Evolutionary conservation across 202 grass and related monocot genomes (phyloP), one percentile per base, ranked within the genome.

Genomic region (Panicum hallii): DNA sequence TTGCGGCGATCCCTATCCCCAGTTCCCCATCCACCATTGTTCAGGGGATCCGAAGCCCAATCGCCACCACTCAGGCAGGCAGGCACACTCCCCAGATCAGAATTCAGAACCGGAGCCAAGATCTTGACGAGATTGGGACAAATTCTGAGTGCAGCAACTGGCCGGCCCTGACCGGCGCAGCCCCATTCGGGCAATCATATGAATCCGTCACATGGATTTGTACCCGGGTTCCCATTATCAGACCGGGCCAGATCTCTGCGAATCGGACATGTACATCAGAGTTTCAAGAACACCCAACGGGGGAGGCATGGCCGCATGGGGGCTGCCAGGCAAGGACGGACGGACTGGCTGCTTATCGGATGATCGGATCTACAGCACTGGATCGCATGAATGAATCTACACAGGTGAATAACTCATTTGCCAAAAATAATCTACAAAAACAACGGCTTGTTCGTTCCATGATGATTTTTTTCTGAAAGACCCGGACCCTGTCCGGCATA

Each of bases 341-440:
- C 30, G 70, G 15, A 53, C 70, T 8, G 3, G 26, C 64, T 56
- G 72, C 63, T 89, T 86, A 88, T 88, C 56, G 70, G 71, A 74
- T 38, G 48, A 44, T 74, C 71, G 30, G 77, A 88, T 86, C 77
- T 72, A 62, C 44, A 79, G 16, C 26, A 76, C 32, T 26, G 80
- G 46, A 17, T 74, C 71, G 34, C 70, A 57, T 62, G 36, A 70
- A 83, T 75, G 36, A 82, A 90, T 83, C 62, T 90, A 80, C 88
- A 80, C 80, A 80, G 36, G 49, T 53, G 68, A 87, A 87, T 64
- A 55, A 66, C 53, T 62, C 80, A 54, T 83, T 61, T 61, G 4
- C 54, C 75, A 80, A 83, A 90, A 70, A 76, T 58, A 84, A 81
- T 88, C 75, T 77, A 92, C 83, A 90, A 85, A 90, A 84, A 79